Base-by-base conservation (phyloP, 345 rosid species). In the Salix koriyanagi region DNA sequence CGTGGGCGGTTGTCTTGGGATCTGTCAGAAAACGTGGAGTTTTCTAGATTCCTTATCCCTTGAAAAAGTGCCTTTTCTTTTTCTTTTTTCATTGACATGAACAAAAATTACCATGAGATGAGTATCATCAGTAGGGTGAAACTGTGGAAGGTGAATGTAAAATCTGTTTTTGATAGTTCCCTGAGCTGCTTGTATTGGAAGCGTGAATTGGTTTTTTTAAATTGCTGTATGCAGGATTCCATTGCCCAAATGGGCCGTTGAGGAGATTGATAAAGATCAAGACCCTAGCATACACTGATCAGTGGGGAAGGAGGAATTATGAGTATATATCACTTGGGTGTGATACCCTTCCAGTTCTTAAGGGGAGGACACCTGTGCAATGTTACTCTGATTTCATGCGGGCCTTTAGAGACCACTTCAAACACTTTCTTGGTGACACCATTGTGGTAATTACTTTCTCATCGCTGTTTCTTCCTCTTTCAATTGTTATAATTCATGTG, bases 361-460 rank as follows among this genome's bases (percentile, higher is more conserved):
- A 93, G 80, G 97, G 97, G n/a, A 74, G 99, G 21, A 86, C 92
- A 11, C 94, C 99, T 2, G 94, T 96, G 30, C 99, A 96, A 65
- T 96, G 99, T 87, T 96, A 96, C 76, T 76, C 91, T 4, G 99
- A 91, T 73, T 93, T 96, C 84, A 93, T 93, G 99, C 92, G 91
- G 64, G 93, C 98, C 67, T 96, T 96, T 85, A 87, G 87, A 72
- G 96, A 93, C 80, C 88, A 89, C 79, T 96, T 96, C 87, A 80
- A 84, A 3, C 87, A 91, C 80, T 90, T 90, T 72, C 93, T 96
- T 75, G 96, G 96, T 16, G 92, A 92, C 69, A 93, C 96, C 88
- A 85, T 96, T 80, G 94, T 91, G 94, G 99, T 96, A 90, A 79
- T 52, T 82, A 6, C 68, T 73, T 10, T 3, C 14, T 25, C 32